Percentiles rank a stretch among this genome's conserved stretches.
Conservation (phyloP, 2,329 filamentous ascomycete genomes). For the Ophiostoma piceae region DNA sequence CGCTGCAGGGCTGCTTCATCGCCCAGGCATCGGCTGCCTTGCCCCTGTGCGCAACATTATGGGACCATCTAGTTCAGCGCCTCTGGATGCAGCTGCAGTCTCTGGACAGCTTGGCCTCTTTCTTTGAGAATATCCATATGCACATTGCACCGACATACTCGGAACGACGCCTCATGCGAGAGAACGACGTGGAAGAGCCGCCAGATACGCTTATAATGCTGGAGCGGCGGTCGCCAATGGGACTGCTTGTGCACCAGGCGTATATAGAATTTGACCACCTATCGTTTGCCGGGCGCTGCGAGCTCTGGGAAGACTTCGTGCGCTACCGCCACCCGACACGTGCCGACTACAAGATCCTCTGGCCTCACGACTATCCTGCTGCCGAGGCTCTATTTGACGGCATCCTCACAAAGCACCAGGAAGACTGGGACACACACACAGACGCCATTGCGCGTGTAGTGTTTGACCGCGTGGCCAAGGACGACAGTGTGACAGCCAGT, state of each 20-base stretch:
- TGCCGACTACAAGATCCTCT: constrained; percentile 54
- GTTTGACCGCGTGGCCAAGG: constrained; percentile 25
- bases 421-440: constrained; percentile 38
- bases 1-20: constrained; percentile 24
- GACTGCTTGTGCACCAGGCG: constrained; percentile 70
- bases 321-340: constrained; percentile 74
- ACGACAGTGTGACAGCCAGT: constrained; percentile 20
- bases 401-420: constrained; percentile 38
- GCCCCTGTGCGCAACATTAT: constrained; percentile 44
- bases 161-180: constrained; percentile 52
- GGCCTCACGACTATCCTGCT: constrained; percentile 39
- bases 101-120: constrained; percentile 65
- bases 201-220: constrained; percentile 54
- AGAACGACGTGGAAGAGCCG: constrained; percentile 44
- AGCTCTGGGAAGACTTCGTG: constrained; percentile 78
- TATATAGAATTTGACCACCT: constrained; percentile 74
- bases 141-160: constrained; percentile 60
- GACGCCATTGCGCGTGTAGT: constrained; percentile 19
- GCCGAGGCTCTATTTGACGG: constrained; percentile 52
- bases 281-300: constrained; percentile 70
- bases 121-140: constrained; percentile 60
- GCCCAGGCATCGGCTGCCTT: constrained; percentile 52
- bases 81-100: constrained; percentile 76
- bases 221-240: constrained; percentile 71
- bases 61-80: constrained; percentile 67